Conservation (phyloP, 352 stramenopile genomes). For the Phytophthora macrochlamydospora region DNA sequence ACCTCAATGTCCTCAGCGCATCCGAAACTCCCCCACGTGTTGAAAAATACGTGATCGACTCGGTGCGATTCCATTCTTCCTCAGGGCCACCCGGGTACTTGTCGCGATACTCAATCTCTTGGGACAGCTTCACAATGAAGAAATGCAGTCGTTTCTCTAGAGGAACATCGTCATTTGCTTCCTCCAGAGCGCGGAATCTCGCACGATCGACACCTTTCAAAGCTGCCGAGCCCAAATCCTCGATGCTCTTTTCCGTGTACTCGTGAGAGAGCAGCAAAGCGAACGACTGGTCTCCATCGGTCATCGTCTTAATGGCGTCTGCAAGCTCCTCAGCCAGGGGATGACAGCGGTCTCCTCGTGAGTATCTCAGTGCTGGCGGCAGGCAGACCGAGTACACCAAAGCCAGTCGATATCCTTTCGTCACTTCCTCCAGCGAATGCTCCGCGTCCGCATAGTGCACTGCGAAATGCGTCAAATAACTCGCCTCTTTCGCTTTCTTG, state of each 20-base stretch:
- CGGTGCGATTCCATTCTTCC: background rate
- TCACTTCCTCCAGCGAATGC: constrained; percentile 28
- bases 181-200: constrained; percentile 9
- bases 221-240: constrained; percentile 7
- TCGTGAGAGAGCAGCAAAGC: constrained; percentile 20
- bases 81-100: background rate
- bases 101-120: constrained; percentile 13
- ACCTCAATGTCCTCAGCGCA: background rate
- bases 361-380: constrained; percentile 11
- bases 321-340: constrained; percentile 1
- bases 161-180: constrained; percentile 5
- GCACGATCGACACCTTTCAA: constrained; percentile 25
- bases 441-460: constrained; percentile 32
- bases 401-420: constrained; percentile 25
- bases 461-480: constrained; percentile 19
- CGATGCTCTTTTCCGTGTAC: constrained; percentile 27
- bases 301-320: constrained; percentile 31
- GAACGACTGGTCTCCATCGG: constrained; percentile 38
- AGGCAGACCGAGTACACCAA: constrained; percentile 33
- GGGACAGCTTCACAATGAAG: constrained; percentile 14
- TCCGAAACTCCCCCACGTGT: background rate
- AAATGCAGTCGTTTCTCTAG: constrained; percentile 7
- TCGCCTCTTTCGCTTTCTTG: constrained; percentile 12
- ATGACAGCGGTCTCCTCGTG: background rate
- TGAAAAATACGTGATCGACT: constrained; percentile 14